These are phyloP conservation scores for Paulownia fortunei DNA, from an alignment of 257 asterid genomes.

Conservation along the genomic window DNA sequence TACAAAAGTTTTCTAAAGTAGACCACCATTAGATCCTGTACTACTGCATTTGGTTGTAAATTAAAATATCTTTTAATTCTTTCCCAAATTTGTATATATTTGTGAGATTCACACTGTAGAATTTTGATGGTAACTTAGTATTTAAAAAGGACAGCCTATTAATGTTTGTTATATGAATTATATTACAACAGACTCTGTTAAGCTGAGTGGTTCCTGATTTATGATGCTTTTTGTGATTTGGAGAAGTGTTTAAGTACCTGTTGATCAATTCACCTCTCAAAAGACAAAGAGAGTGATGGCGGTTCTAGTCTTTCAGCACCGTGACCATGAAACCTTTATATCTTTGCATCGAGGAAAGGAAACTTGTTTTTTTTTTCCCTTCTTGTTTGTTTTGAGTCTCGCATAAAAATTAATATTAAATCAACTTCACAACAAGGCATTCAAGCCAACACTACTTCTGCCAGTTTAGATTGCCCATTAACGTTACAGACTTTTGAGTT, in stretches of 20 bases:
- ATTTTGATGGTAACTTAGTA: not conserved
- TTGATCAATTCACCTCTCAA: not conserved
- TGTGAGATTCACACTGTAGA: not conserved
- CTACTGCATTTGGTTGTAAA: not conserved
- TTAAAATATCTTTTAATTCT: not conserved
- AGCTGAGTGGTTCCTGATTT: not conserved
- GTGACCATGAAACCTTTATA: not conserved
- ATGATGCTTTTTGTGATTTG: conserved; percentile 2
- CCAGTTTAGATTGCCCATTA: not conserved
- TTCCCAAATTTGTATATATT: not conserved
- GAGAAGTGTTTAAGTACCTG: not conserved
- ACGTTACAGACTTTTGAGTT: conserved; percentile 8
- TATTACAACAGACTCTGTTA: not conserved
- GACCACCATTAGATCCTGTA: not conserved
- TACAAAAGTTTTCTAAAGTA: not conserved
- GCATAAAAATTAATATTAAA: not conserved
- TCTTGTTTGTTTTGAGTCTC: not conserved
- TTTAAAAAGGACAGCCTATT: not conserved
- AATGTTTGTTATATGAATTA: not conserved
- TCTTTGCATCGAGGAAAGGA: not conserved
- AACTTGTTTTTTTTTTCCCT: no score
- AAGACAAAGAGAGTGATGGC: not conserved
- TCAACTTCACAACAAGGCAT: not conserved
- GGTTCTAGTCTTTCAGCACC: conserved; percentile 5
- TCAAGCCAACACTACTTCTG: not conserved